Percentiles rank a stretch among this genome's conserved stretches.
Evolutionary conservation across 78 protist genomes (phyloP).

Genomic region (Dictyostelium citrinum): DNA sequence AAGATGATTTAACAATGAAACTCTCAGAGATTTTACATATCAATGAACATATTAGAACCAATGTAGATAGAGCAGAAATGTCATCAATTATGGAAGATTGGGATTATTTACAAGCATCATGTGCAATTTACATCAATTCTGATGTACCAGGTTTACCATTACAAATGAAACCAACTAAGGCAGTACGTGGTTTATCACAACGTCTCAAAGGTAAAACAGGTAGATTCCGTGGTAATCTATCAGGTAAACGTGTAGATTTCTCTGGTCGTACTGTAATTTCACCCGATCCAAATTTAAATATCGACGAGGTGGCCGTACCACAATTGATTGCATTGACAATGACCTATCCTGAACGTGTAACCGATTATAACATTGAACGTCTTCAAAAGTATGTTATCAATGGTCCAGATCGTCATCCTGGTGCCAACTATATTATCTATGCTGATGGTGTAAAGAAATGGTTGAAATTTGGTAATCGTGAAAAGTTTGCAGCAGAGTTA

Average conservation of each 20-base stretch:
- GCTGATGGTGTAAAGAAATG: constrained; percentile 74
- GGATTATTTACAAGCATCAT: constrained; percentile 90
- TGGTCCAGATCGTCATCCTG: constrained; percentile 92
- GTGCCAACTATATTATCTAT: constrained; percentile 90
- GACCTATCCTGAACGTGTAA: constrained; percentile 98
- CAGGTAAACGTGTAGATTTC: constrained; percentile 99
- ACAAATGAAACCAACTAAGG: constrained; percentile 76
- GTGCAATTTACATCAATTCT: constrained; percentile 85
- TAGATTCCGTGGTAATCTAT: constrained; percentile 97
- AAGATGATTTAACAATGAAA: constrained; percentile 97
- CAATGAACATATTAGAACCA: constrained; percentile 78
- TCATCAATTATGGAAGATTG: constrained; percentile 81
- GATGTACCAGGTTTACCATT: constrained; percentile 88
- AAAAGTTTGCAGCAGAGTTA: constrained; percentile 81
- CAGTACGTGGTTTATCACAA: constrained; percentile 94
- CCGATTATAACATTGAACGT: constrained; percentile 74
- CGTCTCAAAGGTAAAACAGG: constrained; percentile 99
- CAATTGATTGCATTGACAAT: constrained; percentile 89
- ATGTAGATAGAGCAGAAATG: constrained; percentile 35
- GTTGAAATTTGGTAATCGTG: constrained; percentile 78
- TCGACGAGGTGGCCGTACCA: constrained; percentile 97
- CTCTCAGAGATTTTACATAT: constrained; percentile 81
- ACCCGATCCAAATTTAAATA: constrained; percentile 99
- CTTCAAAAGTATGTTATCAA: constrained; percentile 78
- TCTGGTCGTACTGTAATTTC: constrained; percentile 99